Evolutionary conservation across 208 protist species (phyloP), one percentile per base, ranked within the genome.

Genomic region (Trypanosoma vivax): DNA sequence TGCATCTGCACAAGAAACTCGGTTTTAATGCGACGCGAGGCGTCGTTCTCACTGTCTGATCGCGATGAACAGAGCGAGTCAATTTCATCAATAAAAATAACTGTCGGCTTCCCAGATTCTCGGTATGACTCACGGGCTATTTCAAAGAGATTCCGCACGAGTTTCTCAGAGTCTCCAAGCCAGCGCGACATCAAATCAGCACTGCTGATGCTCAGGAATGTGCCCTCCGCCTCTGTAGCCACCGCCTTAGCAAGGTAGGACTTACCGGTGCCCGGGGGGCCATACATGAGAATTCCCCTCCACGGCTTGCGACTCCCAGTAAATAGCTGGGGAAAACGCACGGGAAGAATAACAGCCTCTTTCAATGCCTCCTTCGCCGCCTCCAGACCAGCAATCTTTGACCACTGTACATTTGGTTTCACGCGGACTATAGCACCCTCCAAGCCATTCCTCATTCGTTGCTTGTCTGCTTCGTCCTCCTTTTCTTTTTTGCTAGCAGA

Each of bases 1-100:
- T 96, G 83, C 83, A 95, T 88, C 73, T 99, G 97, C 7, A 99
- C 97, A 2, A 99, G 78, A 59, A 99, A 99, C 79, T 99, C 98
- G 14, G 97, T 99, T 71, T 99, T 99, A 39, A 99, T 94, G 46
- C 98, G 83, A 24, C 98, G 76, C 5, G 96, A 88, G 4, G 83
- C 84, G 38, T 96, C 89, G 42, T 96, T 90, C 51, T 95, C 89
- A 43, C 70, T 75, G 43, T 96, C 91, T 5, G 73, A 86, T 51
- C 94, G 75, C 2, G 75, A 51, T 6, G 88, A 92, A 21, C 91
- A 83, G 24, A 97, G 74, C 2, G 90, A 94, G 60, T 97, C 94
- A 57, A 97, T 96, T 64, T 97, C 94, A 65, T 97, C 94, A 41
- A 97, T 86, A 67, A 97, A 97, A 45, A 97, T 81, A 53, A 97